Percentiles rank a stretch among this genome's conserved stretches.
phyloP scores from a whole-genome alignment of 1,284 basidiomycete genomes.

The Cutaneotrichosporon cutaneum region DNA sequence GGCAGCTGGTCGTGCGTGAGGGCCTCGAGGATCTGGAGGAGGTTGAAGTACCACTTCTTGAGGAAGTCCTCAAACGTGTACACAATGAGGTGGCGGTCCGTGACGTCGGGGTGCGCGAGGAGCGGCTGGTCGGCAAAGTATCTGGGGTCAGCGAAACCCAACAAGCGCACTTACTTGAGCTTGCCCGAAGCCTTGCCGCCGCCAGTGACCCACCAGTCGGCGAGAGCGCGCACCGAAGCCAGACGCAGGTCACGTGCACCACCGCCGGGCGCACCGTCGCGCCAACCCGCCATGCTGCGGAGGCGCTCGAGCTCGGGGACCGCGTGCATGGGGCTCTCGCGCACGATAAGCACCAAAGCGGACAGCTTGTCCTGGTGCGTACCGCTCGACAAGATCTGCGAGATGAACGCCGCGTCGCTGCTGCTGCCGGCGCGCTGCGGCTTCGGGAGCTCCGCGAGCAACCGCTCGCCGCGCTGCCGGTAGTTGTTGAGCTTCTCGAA shows the following conservation, averaged over 20 bases:
- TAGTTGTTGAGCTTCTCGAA: conserved; percentile 33
- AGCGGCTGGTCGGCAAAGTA: conserved; percentile 92
- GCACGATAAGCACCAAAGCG: conserved; percentile 85
- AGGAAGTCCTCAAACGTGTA: conserved; percentile 97
- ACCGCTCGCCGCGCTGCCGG: conserved; percentile 32
- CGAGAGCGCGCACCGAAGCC: conserved; percentile 83
- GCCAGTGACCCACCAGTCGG: conserved; percentile 96
- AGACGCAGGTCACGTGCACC: conserved; percentile 76
- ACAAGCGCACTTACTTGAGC: conserved; percentile 63
- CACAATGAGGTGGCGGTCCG: conserved; percentile 71
- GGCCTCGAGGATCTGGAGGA: conserved; percentile 88
- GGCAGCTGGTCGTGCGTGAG: conserved; percentile 82
- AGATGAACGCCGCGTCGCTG: conserved; percentile 76
- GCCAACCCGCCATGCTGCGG: conserved; percentile 78
- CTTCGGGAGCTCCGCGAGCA: conserved; percentile 40
- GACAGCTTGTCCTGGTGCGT: conserved; percentile 92
- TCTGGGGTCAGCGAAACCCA: conserved; percentile 53
- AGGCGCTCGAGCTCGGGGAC: conserved; percentile 74
- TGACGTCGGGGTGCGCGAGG: conserved; percentile 61
- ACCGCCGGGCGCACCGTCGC: conserved; percentile 44
- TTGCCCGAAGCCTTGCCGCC: conserved; percentile 70
- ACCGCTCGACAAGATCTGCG: conserved; percentile 78
- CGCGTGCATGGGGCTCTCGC: conserved; percentile 88
- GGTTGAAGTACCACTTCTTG: conserved; percentile 93
- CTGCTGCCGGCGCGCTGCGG: conserved; percentile 49